Evolutionary conservation across 257 asterid genomes (phyloP), one percentile per base, ranked within the genome.

Genomic region (Linderniella brevidens): DNA sequence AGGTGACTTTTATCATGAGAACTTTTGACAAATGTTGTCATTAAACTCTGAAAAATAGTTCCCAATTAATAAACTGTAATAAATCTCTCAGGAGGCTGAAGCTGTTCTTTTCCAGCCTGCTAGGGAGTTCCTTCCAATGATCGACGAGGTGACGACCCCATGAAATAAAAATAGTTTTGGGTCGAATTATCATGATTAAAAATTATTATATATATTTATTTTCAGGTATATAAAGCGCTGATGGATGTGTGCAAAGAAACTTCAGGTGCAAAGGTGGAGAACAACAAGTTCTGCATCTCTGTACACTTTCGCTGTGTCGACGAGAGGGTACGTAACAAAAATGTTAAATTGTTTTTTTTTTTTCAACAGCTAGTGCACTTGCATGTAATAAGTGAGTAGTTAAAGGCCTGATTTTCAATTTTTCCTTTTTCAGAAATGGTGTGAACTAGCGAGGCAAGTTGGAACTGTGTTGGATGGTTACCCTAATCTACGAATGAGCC

Each of bases 241-340:
- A 17, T 64, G 51, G 90, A 80, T 54, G 77, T 63, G 66, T 78
- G 77, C 35, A 80, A 76, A 64, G 70, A 72, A 1, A 80, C 72
- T 1, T 73, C 79, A 1, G 97, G 97, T 14, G 88, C 80, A 32
- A 59, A 29, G 37, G 95, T 87, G 66, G 97, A 87, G 70, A 78
- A 87, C 63, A 83, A 87, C 74, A 87, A 80, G 54, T 87, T 80
- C 73, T 87, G 97, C 36, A 42, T 66, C 47, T 87, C 97, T 41
- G 97, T 87, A 1, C 97, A 87, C 59, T 87, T 80, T 18, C 97
- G 97, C 37, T 76, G 95, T 60, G 95, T 87, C 49, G 95, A 84
- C 49, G 95, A 87, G 61, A 83, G 67, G 93, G 97, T 87, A 25
- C 32, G 6, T 25, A 6, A 2, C 6, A 25, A n/a, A n/a, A n/a